Percentiles rank a stretch among this genome's conserved stretches.
These are phyloP conservation scores for Arabidopsis lyrata DNA, from an alignment of 441 rosid species.

Conservation along the genomic window DNA sequence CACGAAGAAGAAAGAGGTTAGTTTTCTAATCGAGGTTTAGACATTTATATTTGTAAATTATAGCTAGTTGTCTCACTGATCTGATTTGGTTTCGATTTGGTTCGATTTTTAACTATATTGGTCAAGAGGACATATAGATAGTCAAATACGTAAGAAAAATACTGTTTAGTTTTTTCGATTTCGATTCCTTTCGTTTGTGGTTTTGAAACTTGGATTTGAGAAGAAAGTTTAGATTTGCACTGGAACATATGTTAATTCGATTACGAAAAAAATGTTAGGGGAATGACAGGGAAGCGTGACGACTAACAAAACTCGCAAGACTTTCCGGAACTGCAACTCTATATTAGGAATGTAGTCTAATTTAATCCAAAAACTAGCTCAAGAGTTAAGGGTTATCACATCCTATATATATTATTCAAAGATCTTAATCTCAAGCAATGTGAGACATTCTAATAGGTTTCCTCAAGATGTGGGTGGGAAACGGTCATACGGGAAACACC, in stretches of 20 bases:
- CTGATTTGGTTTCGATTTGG: constrained; percentile 19
- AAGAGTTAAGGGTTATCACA: too few species aligned
- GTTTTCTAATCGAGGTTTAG: constrained; percentile 9
- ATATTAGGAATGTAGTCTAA: too few species aligned
- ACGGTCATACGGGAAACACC: too few species aligned
- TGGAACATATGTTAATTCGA: too few species aligned
- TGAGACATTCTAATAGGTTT: too few species aligned
- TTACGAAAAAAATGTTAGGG: neutral
- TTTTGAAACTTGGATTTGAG: neutral
- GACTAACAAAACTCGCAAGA: constrained; percentile 15
- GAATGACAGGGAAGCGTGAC: constrained; percentile 19
- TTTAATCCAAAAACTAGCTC: too few species aligned
- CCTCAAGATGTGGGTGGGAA: too few species aligned
- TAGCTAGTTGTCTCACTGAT: constrained; percentile 9
- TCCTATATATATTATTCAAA: too few species aligned
- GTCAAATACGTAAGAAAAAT: neutral
- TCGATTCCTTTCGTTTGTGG: neutral
- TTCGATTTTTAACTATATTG: neutral
- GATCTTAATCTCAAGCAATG: too few species aligned
- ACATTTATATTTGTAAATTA: neutral
- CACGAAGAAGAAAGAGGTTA: constrained; percentile 11
- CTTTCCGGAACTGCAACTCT: constrained; percentile 14
- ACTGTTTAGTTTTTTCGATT: neutral
- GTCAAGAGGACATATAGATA: neutral
- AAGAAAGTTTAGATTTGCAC: too few species aligned